Conservation (phyloP, 306 rosid species). For the Morella rubra region DNA sequence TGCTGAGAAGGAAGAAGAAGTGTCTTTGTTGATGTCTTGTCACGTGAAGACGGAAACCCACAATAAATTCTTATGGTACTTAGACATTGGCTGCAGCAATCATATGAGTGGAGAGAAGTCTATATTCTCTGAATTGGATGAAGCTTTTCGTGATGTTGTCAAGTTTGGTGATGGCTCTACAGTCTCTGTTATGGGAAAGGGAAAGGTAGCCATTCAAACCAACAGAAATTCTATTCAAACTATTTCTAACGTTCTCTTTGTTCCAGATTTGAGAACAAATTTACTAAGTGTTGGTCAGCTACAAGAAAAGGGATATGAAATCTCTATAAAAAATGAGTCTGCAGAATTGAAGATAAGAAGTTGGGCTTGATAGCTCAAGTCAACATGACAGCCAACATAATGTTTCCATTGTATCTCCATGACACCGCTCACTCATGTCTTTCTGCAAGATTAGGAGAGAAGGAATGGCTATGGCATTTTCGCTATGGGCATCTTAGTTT, state of each 20-base stretch:
- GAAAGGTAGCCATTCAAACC: constrained; percentile 11
- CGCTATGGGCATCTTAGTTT: neutral
- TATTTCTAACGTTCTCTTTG: neutral
- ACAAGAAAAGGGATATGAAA: neutral
- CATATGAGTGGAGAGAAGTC: neutral
- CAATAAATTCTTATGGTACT: neutral
- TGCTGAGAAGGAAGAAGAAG: neutral
- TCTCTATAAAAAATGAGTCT: neutral
- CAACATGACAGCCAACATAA: neutral
- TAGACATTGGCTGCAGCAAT: constrained; percentile 7
- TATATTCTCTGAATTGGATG: neutral
- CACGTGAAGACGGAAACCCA: neutral
- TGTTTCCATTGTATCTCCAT: neutral
- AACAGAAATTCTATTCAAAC: neutral
- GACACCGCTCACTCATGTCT: neutral
- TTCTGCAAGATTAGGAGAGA: neutral
- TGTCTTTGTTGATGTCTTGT: neutral
- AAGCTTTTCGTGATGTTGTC: neutral
- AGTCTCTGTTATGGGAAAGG: neutral
- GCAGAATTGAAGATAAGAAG: neutral
- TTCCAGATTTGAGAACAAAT: neutral
- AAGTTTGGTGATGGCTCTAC: constrained; percentile 5
- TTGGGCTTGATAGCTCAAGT: neutral
- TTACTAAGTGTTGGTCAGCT: neutral
- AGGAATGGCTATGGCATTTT: neutral